A percentile compares a stretch with the other conserved stretches of the same genome.
Conservation (phyloP, 495 filamentous ascomycete species). For the Bombardia bombarda region DNA sequence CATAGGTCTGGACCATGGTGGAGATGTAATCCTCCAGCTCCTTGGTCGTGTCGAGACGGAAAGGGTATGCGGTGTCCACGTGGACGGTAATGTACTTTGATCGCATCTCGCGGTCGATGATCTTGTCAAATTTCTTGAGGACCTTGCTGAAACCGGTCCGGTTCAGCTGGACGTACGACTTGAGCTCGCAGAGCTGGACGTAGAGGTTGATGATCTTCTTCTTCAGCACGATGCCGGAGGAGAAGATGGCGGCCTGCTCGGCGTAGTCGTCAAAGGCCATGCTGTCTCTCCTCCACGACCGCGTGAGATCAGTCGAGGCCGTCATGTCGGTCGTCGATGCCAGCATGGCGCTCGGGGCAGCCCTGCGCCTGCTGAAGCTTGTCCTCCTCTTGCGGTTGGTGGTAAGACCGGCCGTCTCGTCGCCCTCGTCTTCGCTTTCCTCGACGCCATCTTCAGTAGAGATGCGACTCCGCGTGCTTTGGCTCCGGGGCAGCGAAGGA, state of each 20-base stretch:
- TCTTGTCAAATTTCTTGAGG: conserved; percentile 98
- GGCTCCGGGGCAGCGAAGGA: conserved; percentile 14
- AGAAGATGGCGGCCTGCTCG: conserved; percentile 68
- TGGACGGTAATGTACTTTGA: conserved; percentile 62
- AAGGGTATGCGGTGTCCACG: conserved; percentile 69
- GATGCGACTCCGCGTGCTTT: conserved; percentile 30
- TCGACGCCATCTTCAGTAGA: conserved; percentile 43
- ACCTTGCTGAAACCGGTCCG: conserved; percentile 93
- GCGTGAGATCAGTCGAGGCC: conserved; percentile 42
- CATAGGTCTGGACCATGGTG: conserved; percentile 71
- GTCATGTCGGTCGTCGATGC: conserved; percentile 45
- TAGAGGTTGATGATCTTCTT: conserved; percentile 81
- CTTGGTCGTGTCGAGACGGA: conserved; percentile 60
- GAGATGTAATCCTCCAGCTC: conserved; percentile 61
- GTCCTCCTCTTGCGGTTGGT: conserved; percentile 24
- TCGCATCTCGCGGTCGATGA: conserved; percentile 70
- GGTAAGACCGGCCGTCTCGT: conserved; percentile 50
- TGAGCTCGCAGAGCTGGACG: conserved; percentile 89
- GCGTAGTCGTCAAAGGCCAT: conserved; percentile 61
- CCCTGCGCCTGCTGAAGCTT: conserved; percentile 28
- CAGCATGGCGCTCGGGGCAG: conserved; percentile 26
- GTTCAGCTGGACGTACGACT: conserved; percentile 94
- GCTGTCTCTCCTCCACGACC: conserved; percentile 46
- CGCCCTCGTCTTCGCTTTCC: conserved; percentile 60
- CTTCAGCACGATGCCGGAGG: conserved; percentile 79